A percentile compares a stretch with the other conserved stretches of the same genome.
These are phyloP conservation scores for Isochrysis galbana DNA, from an alignment of 78 protist genomes.

Conservation along the genomic window DNA sequence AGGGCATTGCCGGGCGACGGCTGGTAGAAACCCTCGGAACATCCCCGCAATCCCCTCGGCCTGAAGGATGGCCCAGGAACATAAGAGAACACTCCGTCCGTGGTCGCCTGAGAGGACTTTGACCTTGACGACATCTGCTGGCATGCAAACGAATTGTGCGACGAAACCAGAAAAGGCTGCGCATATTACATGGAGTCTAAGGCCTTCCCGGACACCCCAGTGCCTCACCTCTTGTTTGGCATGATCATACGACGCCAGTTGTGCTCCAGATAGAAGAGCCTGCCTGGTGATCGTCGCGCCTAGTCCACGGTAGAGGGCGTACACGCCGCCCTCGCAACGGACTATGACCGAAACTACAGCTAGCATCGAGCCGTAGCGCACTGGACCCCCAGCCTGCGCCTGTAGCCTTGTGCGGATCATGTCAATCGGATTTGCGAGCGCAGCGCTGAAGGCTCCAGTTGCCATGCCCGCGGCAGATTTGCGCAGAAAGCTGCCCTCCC, in stretches of 20 bases:
- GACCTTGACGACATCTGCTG: background rate
- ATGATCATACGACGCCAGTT: background rate
- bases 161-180: background rate
- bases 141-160: background rate
- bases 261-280: background rate
- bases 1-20: background rate
- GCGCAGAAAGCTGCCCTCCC: too few species aligned
- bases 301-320: background rate
- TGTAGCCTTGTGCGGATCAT: background rate
- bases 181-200: background rate
- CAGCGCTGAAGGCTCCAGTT: background rate
- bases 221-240: background rate
- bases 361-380: background rate
- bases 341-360: background rate
- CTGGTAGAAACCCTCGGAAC: background rate
- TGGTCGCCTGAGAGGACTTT: background rate
- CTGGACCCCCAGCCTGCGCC: background rate
- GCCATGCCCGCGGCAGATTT: background rate
- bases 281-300: background rate
- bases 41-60: background rate
- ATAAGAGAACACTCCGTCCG: background rate
- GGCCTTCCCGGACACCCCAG: background rate
- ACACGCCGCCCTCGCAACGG: background rate
- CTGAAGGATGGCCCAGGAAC: background rate
- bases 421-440: background rate